These are phyloP conservation scores for Aureobasidium zeae DNA, from an alignment of 2,329 filamentous ascomycete species.

Conservation along the genomic window DNA sequence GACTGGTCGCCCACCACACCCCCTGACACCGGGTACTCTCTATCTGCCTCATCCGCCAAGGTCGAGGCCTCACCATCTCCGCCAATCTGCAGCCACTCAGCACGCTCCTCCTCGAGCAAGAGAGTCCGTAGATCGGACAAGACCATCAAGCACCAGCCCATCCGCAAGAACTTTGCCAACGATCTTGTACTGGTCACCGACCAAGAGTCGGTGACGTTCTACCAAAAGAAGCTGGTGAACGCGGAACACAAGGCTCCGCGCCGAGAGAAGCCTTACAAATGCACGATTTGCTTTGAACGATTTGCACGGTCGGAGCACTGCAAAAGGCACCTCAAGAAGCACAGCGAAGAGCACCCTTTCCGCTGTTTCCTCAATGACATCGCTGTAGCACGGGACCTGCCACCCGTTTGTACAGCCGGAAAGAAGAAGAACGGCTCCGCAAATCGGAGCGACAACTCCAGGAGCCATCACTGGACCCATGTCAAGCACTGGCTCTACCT, in stretches of 20 bases:
- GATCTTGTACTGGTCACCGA: neutral
- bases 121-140: neutral
- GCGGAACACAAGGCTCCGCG: neutral
- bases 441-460: slow-evolving; percentile 1
- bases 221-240: neutral
- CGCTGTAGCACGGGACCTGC: no score
- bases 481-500: neutral
- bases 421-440: neutral
- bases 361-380: no score
- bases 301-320: slow-evolving; percentile 3
- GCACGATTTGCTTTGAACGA: neutral
- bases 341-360: neutral
- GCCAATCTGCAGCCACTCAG: neutral
- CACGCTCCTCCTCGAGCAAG: neutral
- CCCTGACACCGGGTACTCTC: neutral
- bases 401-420: neutral
- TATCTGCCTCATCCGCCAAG: neutral
- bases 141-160: neutral
- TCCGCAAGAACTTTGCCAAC: neutral
- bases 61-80: neutral
- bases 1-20: neutral
- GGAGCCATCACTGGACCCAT: neutral
- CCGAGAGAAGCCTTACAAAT: no score
- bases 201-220: neutral
- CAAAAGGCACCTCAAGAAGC: neutral